Conservation (phyloP, 2,329 filamentous ascomycete genomes). For the Penicillium hesseltinei region DNA sequence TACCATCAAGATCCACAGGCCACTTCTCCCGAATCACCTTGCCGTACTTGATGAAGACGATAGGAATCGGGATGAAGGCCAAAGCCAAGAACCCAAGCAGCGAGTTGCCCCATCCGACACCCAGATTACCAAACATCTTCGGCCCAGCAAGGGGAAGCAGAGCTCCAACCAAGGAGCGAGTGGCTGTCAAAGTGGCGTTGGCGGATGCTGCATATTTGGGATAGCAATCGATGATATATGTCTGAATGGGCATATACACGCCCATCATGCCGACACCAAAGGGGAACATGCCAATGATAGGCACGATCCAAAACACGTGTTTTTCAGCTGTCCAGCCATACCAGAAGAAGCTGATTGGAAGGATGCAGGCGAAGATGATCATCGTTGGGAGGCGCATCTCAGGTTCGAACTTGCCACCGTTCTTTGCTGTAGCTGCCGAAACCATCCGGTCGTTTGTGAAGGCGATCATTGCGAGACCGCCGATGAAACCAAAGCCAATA, state of each 20-base stretch:
- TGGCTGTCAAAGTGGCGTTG: conserved; percentile 54
- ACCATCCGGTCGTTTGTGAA: conserved; percentile 31
- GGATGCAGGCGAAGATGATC: conserved; percentile 52
- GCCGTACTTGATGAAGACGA: conserved; percentile 10
- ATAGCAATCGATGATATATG: conserved; percentile 61
- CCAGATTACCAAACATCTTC: conserved; percentile 14
- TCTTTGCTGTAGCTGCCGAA: conserved; percentile 25
- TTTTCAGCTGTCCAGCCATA: conserved; percentile 58
- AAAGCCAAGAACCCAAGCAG: conserved; percentile 21
- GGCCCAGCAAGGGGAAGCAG: conserved; percentile 21
- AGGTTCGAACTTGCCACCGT: conserved; percentile 42
- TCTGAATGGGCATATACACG: conserved; percentile 55
- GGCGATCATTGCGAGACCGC: conserved; percentile 36
- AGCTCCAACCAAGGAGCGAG: conserved; percentile 47
- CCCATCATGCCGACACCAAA: conserved; percentile 55
- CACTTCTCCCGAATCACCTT: conserved; percentile 16
- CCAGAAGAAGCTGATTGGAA: conserved; percentile 56
- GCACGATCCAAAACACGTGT: conserved; percentile 55
- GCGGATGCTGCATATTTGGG: conserved; percentile 48
- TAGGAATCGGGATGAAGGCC: conserved; percentile 17
- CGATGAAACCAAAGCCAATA: conserved; percentile 43
- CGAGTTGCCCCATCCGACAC: conserved; percentile 23
- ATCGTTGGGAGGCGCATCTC: conserved; percentile 54
- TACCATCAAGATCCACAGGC: conserved; percentile 13
- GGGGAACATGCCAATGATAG: conserved; percentile 57